phyloP scores from a whole-genome alignment of 108 stramenopile genomes.

The Thalassiosira profunda region DNA sequence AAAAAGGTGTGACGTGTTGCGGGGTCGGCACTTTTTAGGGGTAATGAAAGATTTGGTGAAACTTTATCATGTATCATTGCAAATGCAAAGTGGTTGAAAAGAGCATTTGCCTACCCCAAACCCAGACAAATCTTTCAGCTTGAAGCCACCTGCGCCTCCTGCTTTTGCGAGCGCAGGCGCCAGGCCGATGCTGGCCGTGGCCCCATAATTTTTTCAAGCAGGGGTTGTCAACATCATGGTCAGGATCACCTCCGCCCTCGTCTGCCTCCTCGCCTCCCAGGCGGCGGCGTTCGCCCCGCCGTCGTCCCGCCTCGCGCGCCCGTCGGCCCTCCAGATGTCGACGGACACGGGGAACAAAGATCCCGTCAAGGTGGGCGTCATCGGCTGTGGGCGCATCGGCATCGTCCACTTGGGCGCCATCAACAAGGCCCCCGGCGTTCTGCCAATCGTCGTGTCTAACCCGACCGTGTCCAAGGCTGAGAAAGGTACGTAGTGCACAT shows the following conservation, averaged over 20 bases:
- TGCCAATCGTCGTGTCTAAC: slow-evolving; percentile 88
- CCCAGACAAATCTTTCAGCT: no score
- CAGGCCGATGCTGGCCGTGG: no score
- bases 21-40: no score
- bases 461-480: slow-evolving; percentile 96
- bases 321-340: slow-evolving; percentile 52
- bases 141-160: no score
- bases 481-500: slow-evolving; percentile 55
- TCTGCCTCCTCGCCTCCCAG: slow-evolving; percentile 17
- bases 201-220: no score
- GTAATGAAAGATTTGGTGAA: no score
- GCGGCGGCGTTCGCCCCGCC: slow-evolving; percentile 34
- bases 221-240: slow-evolving; percentile 28
- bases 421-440: slow-evolving; percentile 86
- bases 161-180: no score
- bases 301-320: slow-evolving; percentile 12
- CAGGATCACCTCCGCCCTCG: slow-evolving; percentile 26
- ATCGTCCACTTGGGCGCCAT: slow-evolving; percentile 96
- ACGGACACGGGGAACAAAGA: slow-evolving; percentile 41
- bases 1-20: no score
- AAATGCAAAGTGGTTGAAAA: no score
- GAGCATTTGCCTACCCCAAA: no score
- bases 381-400: slow-evolving; percentile 97
- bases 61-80: no score
- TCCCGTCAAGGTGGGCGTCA: slow-evolving; percentile 89